Evolutionary conservation across 2,329 filamentous ascomycete species (phyloP).

Genomic region (Trichoderma sp.): DNA sequence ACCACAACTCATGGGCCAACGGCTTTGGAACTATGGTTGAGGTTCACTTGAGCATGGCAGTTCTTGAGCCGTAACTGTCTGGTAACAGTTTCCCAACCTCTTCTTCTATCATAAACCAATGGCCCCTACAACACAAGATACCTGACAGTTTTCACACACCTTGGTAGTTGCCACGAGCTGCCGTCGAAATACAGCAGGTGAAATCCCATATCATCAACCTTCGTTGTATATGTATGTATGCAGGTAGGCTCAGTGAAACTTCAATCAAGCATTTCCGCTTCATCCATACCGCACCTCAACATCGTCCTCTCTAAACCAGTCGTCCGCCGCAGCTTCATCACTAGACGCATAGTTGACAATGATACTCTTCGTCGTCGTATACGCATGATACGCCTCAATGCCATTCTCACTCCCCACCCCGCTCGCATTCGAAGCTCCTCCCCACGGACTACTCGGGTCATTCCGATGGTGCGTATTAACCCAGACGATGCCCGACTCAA

Average conservation of each 20-base stretch:
- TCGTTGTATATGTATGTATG: background rate
- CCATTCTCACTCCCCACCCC: slow-evolving; percentile 76
- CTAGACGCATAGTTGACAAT: slow-evolving; percentile 68
- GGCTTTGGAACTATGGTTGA: too few relatives aligned
- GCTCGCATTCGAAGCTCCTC: slow-evolving; percentile 62
- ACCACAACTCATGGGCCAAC: too few relatives aligned
- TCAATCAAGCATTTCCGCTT: background rate
- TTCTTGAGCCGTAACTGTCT: too few relatives aligned
- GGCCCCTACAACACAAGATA: too few relatives aligned
- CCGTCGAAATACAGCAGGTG: background rate
- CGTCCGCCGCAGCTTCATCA: slow-evolving; percentile 58
- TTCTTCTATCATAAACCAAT: too few relatives aligned
- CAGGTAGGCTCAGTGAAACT: too few relatives aligned
- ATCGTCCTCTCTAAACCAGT: slow-evolving; percentile 67
- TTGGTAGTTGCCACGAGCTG: background rate
- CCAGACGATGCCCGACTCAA: slow-evolving; percentile 66
- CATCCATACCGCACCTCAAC: slow-evolving; percentile 51
- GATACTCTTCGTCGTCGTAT: slow-evolving; percentile 65
- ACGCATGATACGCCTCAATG: slow-evolving; percentile 62
- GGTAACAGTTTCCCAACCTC: too few relatives aligned
- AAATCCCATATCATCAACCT: background rate
- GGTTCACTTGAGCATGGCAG: too few relatives aligned
- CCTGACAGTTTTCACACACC: background rate
- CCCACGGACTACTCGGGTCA: slow-evolving; percentile 72
- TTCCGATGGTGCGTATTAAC: slow-evolving; percentile 69